phyloP scores from a whole-genome alignment of 2,329 filamentous ascomycete genomes.

The Emmonsiellopsis sp. region DNA sequence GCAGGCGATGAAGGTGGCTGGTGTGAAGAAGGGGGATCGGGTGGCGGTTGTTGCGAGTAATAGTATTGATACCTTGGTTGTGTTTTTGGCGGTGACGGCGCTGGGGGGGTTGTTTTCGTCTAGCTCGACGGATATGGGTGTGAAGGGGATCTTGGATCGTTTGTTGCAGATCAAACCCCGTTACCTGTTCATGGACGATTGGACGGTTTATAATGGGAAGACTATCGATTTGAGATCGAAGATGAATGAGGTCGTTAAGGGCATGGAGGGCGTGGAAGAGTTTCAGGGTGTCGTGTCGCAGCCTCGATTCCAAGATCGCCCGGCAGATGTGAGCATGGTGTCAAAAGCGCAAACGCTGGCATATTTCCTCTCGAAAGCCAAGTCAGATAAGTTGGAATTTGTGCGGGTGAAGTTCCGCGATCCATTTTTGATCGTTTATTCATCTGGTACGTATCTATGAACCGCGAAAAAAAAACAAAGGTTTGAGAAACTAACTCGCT shows the following conservation, averaged over 20 bases:
- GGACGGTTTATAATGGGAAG: conserved; percentile 69
- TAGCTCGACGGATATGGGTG: conserved; percentile 74
- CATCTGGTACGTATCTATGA: conserved; percentile 44
- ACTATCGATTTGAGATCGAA: conserved; percentile 61
- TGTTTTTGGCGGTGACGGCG: conserved; percentile 60
- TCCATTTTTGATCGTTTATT: conserved; percentile 68
- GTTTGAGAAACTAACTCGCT: neutral
- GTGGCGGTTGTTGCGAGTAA: conserved; percentile 68
- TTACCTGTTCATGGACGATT: conserved; percentile 77
- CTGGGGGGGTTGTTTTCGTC: conserved; percentile 68
- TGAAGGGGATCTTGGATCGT: conserved; percentile 65
- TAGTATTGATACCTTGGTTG: conserved; percentile 61
- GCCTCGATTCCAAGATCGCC: conserved; percentile 49
- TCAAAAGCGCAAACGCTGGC: conserved; percentile 34
- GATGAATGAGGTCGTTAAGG: conserved; percentile 56
- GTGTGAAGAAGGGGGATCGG: conserved; percentile 62
- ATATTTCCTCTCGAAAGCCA: conserved; percentile 26
- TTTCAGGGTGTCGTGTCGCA: conserved; percentile 59
- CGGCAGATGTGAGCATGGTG: conserved; percentile 50
- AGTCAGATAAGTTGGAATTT: conserved; percentile 39
- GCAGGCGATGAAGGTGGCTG: conserved; percentile 56
- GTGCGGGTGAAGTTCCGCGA: conserved; percentile 59
- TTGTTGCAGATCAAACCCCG: conserved; percentile 65
- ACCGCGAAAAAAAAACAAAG: neutral
- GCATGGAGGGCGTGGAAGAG: conserved; percentile 50